Evolutionary conservation across 78 protist species (phyloP), one percentile per base, ranked within the genome.

Genomic region (Mastigamoeba balamuthi): DNA sequence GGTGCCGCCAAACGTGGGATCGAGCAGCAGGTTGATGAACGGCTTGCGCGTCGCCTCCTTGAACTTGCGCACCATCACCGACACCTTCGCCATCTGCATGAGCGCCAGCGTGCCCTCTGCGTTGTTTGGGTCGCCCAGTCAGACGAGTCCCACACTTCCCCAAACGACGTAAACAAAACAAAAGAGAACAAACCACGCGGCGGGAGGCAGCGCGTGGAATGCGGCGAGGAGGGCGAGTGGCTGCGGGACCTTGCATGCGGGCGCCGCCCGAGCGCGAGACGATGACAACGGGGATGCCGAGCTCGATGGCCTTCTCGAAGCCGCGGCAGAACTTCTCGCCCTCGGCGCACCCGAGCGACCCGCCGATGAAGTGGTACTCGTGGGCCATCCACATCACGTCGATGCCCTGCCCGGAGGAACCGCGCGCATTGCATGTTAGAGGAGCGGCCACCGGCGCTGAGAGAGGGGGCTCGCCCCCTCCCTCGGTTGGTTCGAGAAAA

Each of bases 311-410:
- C 9, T 74, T 4, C 40, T 75, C 81, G 53, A 80, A 75, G 35
- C 73, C 85, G 17, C 29, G 41, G 42, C n/a, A 35, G 36, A 80
- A 2, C 6, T 76, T 77, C n/a, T 80, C 75, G 9, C 85, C 85
- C 41, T 80, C 85, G 30, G 85, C 85, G 66, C 85, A 80, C 2
- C 85, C 85, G 2, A 80, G 80, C 0, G 85, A 76, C 2, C 82
- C 82, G 28, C 81, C 81, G 27, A 80, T 5, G 36, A 43, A 43
- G 9, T 2, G 3, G 67, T 43, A 80, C 17, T 66, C 36, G 48
- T 75, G 79, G 3, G 52, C 6, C 6, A 76, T 71, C 41, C 6
- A 52, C 23, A 76, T 17, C 23, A 69, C 72, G 27, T 76, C 37
- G 42, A 30, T 66, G 68, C 6, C 74, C 77, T 66, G 27, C 7